Evolutionary conservation across 345 rosid genomes (phyloP), one percentile per base, ranked within the genome.

Genomic region (Gossypium anomalum): DNA sequence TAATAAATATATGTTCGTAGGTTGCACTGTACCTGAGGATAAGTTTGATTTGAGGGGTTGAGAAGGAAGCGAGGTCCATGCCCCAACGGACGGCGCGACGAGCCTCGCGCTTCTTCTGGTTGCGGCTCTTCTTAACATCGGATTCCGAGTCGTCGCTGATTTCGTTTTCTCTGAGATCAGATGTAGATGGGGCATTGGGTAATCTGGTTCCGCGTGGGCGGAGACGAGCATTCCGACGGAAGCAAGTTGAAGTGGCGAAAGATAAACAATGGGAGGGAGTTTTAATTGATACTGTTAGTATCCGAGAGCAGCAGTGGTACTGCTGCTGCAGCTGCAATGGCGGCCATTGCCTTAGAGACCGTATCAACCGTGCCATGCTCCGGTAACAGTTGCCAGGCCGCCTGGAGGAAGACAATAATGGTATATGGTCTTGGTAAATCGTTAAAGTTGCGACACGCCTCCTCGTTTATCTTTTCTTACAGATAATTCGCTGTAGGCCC

Each of bases 81-180:
- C 92, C 97, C 98, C 94, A 94, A 17, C 72, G 82, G 20, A 92
- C 88, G 53, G 97, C 91, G 68, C 87, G 97, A n/a, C 85, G 89
- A 76, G 98, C 97, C 66, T 92, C 95, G 78, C 97, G 93, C 81
- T 92, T 94, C 87, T 82, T 87, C 86, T 91, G 93, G 83, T 90
- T 88, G 55, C 91, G 88, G 74, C 97, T 94, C 85, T 58, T 91
- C 81, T 72, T 78, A 3, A 52, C 56, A 0, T 86, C 93, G 52
- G 88, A 77, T 65, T 86, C 97, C 20, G 84, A 80, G 49, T 76
- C 85, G 57, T 76, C 85, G 53, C 81, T 82, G 66, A 63, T 64
- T 41, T 61, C 82, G 7, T 63, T 76, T 67, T 75, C 88, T 22
- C 76, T 72, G 47, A 59, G 13, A 29, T 81, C 82, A 64, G 80